Percentiles rank a stretch among this genome's conserved stretches.
These are phyloP conservation scores for Colletotrichum magnum DNA, from an alignment of 2,329 filamentous ascomycete species.

Conservation along the genomic window DNA sequence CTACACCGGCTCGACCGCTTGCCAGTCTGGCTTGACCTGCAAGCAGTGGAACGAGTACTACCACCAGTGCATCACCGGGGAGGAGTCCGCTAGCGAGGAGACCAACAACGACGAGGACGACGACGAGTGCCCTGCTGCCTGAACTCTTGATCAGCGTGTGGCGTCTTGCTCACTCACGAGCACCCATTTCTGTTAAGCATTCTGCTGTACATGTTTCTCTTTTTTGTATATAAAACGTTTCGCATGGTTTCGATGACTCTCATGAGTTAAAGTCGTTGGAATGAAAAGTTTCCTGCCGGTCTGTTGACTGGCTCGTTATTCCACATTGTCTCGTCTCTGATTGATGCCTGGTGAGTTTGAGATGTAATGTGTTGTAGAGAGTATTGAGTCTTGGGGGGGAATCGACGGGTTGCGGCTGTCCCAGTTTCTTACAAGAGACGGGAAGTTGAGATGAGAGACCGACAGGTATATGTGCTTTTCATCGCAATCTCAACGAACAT, in stretches of 20 bases:
- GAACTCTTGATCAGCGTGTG: not conserved
- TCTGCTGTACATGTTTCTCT: constrained; percentile 23
- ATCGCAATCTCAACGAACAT: too few species aligned
- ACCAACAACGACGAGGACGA: not conserved
- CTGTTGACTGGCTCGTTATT: constrained; percentile 1
- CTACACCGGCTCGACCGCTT: constrained; percentile 53
- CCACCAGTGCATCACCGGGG: constrained; percentile 52
- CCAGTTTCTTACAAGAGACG: too few species aligned
- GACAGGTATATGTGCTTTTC: too few species aligned
- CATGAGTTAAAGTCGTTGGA: not conserved
- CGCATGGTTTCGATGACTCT: not conserved
- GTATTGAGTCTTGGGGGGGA: too few species aligned
- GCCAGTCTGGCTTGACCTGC: constrained; percentile 48
- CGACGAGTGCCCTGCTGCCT: not conserved
- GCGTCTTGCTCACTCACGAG: not conserved
- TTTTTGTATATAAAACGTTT: constrained; percentile 17
- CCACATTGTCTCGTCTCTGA: not conserved
- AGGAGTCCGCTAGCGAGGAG: not conserved
- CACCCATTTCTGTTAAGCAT: constrained; percentile 4
- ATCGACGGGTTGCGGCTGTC: too few species aligned
- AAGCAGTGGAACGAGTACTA: constrained; percentile 44
- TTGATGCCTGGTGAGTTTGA: too few species aligned
- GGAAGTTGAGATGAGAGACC: too few species aligned
- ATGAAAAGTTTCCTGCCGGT: not conserved
- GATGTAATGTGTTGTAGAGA: too few species aligned